Percentiles rank a stretch among this genome's conserved stretches.
Evolutionary conservation across 2,329 filamentous ascomycete genomes (phyloP).

Genomic region (Nakataea oryzae): DNA sequence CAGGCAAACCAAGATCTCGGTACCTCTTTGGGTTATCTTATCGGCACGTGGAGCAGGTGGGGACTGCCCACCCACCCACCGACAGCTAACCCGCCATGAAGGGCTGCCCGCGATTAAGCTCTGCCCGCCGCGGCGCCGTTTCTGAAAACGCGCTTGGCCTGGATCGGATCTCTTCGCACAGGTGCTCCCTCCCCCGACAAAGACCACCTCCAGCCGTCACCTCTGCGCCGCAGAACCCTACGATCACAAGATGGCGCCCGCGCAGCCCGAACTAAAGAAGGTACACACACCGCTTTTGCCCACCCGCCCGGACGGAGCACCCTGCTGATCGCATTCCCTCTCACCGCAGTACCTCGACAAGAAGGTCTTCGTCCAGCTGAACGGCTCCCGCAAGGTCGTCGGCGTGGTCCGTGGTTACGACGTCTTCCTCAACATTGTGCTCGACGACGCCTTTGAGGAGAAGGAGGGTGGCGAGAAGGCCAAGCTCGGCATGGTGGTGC

Average conservation of each 20-base stretch:
- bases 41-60: slow-evolving; percentile 36
- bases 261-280: slow-evolving; percentile 98
- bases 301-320: not conserved
- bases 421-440: slow-evolving; percentile 96
- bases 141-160: not conserved
- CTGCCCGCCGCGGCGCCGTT: not conserved
- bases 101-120: not conserved
- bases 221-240: not conserved
- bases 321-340: not conserved
- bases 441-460: slow-evolving; percentile 94
- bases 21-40: slow-evolving; percentile 26
- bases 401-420: slow-evolving; percentile 92
- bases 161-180: not conserved
- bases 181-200: not conserved
- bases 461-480: slow-evolving; percentile 86
- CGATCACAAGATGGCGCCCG: slow-evolving; percentile 77
- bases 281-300: slow-evolving; percentile 31
- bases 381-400: slow-evolving; percentile 95
- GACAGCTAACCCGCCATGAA: not conserved
- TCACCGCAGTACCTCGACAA: slow-evolving; percentile 87
- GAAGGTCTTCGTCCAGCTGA: slow-evolving; percentile 93
- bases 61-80: not conserved
- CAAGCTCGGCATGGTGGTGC: slow-evolving; percentile 82
- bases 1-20: not conserved
- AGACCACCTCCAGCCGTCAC: not conserved